Conservation (phyloP, 345 rosid genomes). For the Populus euphratica region DNA sequence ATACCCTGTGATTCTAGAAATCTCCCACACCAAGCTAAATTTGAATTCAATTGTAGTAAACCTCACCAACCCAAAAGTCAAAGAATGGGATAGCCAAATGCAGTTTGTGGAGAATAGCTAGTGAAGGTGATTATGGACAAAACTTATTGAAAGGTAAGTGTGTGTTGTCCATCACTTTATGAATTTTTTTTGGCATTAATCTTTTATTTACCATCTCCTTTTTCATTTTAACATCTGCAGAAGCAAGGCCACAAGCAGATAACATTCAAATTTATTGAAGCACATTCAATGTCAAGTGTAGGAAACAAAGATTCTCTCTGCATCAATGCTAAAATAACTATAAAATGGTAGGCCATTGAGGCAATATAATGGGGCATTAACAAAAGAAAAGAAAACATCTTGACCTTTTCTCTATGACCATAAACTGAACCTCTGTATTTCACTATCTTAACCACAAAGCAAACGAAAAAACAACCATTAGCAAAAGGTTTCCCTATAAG, state of each 20-base stretch:
- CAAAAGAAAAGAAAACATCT: not conserved
- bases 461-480: not conserved
- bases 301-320: conserved; percentile 14
- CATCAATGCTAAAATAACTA: conserved; percentile 11
- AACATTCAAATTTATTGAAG: conserved; percentile 29
- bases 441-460: not conserved
- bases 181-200: conserved; percentile 35
- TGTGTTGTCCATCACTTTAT: conserved; percentile 49
- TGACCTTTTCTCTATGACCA: not conserved
- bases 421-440: not conserved
- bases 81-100: conserved; percentile 26
- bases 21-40: conserved; percentile 22
- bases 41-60: conserved; percentile 31
- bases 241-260: conserved; percentile 48
- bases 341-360: not conserved
- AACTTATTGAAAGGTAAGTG: conserved; percentile 34
- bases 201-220: conserved; percentile 46
- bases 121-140: conserved; percentile 35
- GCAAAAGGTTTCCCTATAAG: not conserved
- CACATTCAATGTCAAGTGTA: conserved; percentile 19
- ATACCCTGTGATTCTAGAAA: conserved; percentile 31
- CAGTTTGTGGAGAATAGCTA: conserved; percentile 32
- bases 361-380: not conserved
- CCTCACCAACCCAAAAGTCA: conserved; percentile 32
- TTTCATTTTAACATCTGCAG: conserved; percentile 63